Evolutionary conservation across 1,284 basidiomycete genomes (phyloP).

Genomic region (Tilletia caries): DNA sequence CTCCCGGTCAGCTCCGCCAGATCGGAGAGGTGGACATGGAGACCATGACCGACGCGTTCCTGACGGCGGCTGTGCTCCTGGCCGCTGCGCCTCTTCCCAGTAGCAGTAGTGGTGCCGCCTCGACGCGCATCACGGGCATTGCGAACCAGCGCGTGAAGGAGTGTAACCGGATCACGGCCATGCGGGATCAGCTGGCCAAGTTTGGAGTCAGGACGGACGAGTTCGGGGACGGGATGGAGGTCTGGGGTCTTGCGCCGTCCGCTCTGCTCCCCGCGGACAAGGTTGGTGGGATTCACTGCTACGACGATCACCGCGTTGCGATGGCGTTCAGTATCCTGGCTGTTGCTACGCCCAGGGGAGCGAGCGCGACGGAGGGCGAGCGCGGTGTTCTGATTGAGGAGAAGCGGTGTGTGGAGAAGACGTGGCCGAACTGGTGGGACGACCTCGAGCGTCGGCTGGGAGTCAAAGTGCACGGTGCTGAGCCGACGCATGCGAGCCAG

Average conservation of each 20-base stretch:
- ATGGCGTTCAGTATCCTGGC: slow-evolving; percentile 95
- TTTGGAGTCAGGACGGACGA: slow-evolving; percentile 91
- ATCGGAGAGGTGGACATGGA: slow-evolving; percentile 94
- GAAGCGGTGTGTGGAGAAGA: slow-evolving; percentile 98
- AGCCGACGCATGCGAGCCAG: slow-evolving; percentile 35
- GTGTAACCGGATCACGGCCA: slow-evolving; percentile 92
- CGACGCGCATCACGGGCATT: slow-evolving; percentile 84
- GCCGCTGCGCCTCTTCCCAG: slow-evolving; percentile 62
- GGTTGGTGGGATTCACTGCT: slow-evolving; percentile 79
- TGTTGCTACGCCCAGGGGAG: slow-evolving; percentile 62
- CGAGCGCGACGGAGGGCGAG: slow-evolving; percentile 10
- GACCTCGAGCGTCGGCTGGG: slow-evolving; percentile 95
- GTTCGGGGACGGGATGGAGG: slow-evolving; percentile 85
- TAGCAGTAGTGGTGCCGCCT: slow-evolving; percentile 49
- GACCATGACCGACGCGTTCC: slow-evolving; percentile 98
- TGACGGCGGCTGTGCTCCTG: slow-evolving; percentile 86
- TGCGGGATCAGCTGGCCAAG: slow-evolving; percentile 93
- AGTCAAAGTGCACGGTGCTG: slow-evolving; percentile 74
- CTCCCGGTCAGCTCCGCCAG: slow-evolving; percentile 72
- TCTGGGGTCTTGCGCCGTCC: slow-evolving; percentile 71
- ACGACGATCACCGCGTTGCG: slow-evolving; percentile 96
- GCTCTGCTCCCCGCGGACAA: slow-evolving; percentile 43
- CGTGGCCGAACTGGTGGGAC: slow-evolving; percentile 99
- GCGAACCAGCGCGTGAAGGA: slow-evolving; percentile 99
- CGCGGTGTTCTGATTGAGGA: slow-evolving; percentile 78